Evolutionary conservation across 176 grass and related monocot genomes (phyloP).

Genomic region (Secale cereale): DNA sequence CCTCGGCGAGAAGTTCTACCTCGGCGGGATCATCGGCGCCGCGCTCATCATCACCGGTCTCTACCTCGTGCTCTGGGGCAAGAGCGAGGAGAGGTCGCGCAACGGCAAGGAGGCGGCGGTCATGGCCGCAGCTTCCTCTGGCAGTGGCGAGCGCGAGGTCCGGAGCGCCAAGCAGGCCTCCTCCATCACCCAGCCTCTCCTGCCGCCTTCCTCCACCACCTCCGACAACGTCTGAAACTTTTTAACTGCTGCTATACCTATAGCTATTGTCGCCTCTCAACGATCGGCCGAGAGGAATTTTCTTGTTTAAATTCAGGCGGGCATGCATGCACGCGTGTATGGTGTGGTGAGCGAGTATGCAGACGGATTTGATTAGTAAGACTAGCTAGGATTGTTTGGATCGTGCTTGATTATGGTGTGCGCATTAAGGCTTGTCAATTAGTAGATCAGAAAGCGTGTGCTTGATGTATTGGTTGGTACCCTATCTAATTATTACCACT

Average conservation of each 20-base stretch:
- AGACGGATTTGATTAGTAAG: background rate
- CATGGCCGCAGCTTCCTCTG: background rate
- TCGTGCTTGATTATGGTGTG: background rate
- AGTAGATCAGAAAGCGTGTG: background rate
- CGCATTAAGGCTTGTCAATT: background rate
- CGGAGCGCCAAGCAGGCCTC: conserved; percentile 31
- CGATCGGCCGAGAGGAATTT: background rate
- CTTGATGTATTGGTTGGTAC: background rate
- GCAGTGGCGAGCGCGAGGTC: conserved; percentile 11
- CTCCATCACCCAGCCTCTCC: conserved; percentile 66
- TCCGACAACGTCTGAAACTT: conserved; percentile 56
- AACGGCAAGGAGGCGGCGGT: conserved; percentile 28
- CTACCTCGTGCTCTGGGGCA: conserved; percentile 93
- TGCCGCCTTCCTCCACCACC: conserved; percentile 61
- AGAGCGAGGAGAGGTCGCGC: conserved; percentile 64
- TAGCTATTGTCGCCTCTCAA: background rate
- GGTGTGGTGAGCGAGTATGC: background rate
- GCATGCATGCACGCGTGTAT: background rate
- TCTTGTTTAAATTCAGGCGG: background rate
- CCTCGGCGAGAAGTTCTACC: conserved; percentile 19
- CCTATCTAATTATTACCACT: background rate
- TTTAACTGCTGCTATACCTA: background rate
- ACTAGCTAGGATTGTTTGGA: conserved; percentile 17
- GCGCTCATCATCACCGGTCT: conserved; percentile 72
- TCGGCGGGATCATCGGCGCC: conserved; percentile 77